Evolutionary conservation across 352 stramenopile species (phyloP).

Genomic region (Phytophthora multivora): DNA sequence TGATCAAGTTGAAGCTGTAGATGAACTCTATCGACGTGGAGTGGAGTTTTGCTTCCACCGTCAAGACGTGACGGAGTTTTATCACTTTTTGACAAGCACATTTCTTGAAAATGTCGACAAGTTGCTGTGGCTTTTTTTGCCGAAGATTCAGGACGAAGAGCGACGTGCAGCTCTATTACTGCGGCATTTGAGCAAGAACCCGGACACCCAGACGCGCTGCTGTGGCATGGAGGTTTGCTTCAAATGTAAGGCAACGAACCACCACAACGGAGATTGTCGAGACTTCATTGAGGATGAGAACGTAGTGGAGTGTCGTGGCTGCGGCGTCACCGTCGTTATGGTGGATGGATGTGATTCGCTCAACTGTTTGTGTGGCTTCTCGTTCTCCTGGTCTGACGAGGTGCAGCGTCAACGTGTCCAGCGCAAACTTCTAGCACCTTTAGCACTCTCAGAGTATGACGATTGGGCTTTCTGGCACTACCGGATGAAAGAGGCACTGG

Average conservation of each 20-base stretch:
- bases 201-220: slow-evolving; percentile 53
- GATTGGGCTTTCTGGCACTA: slow-evolving; percentile 41
- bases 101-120: slow-evolving; percentile 30
- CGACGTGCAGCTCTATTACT: slow-evolving; percentile 56
- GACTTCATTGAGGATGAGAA: slow-evolving; percentile 63
- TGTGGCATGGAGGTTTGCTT: slow-evolving; percentile 56
- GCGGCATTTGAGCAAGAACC: slow-evolving; percentile 47
- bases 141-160: slow-evolving; percentile 56
- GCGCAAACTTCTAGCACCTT: slow-evolving; percentile 48
- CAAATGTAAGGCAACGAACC: slow-evolving; percentile 59
- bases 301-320: slow-evolving; percentile 58
- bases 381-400: slow-evolving; percentile 57
- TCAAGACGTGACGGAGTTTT: slow-evolving; percentile 31
- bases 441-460: slow-evolving; percentile 28
- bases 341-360: slow-evolving; percentile 65
- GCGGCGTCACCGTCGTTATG: slow-evolving; percentile 64
- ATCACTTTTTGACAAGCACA: slow-evolving; percentile 35
- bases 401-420: slow-evolving; percentile 55
- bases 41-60: slow-evolving; percentile 51
- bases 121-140: slow-evolving; percentile 41
- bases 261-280: slow-evolving; percentile 52
- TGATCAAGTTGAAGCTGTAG: slow-evolving; percentile 23
- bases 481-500: slow-evolving; percentile 19
- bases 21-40: slow-evolving; percentile 23
- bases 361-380: slow-evolving; percentile 53